Evolutionary conservation across 306 rosid species (phyloP), one percentile per base, ranked within the genome.

Genomic region (apple (Malus domestica)): DNA sequence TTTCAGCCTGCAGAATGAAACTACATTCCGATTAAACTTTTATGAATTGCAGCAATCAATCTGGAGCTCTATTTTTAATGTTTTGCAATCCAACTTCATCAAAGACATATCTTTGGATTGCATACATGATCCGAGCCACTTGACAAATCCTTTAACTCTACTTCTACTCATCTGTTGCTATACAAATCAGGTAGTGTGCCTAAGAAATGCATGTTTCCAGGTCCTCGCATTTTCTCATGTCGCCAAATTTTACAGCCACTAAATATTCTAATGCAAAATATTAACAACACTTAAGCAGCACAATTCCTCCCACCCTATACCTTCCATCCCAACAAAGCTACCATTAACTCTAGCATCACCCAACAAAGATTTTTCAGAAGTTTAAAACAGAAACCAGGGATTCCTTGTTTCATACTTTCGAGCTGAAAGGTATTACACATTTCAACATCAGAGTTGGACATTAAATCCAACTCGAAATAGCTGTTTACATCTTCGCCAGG

Each of bases 1-100:
- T 83, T 83, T 83, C 96, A 74, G 98, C 98, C 98, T 94, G 92
- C 78, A 88, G 73, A 71, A 67, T 70, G 45, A 10, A 62, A 68
- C 16, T 29, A 70, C 67, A 61, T 38, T 67, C 55, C 65, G 12
- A 29, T 68, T 27, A 75, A 19, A 49, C 35, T 70, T 33, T 25
- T 14, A 73, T 44, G 22, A 70, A 62, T 30, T 70, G 23, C 75
- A 8, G 38, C 66, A 65, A 44, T 22, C 46, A 38, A 38, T 55
- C 5, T 11, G 60, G 29, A 2, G 22, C n/a, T 61, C 68, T 60
- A 23, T 27, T 42, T 25, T 25, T 58, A 2, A 2, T 10, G 35
- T 11, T 61, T 67, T 42, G 49, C 49, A 67, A 5, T n/a, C 30
- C 69, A 73, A 61, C 69, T 60, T 60, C 33, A 61, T 23, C 23